A percentile compares a stretch with the other conserved stretches of the same genome.
phyloP scores from a whole-genome alignment of 371 early-diverging fungal species.

The Mucor circinelloides region DNA sequence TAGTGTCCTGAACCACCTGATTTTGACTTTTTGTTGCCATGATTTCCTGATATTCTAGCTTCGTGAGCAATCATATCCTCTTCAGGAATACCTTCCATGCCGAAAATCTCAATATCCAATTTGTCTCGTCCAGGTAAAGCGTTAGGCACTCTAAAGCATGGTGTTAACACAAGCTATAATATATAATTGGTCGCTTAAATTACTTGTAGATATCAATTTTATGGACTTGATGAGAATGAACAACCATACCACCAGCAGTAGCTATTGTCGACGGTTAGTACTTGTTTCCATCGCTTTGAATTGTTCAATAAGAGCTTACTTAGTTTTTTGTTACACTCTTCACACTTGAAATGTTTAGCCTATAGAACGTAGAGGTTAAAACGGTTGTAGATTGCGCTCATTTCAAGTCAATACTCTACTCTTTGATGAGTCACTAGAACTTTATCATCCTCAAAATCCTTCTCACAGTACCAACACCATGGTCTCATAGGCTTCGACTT shows the following conservation, averaged over 20 bases:
- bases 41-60: constrained; percentile 38
- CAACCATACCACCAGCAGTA: constrained; percentile 89
- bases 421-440: constrained; percentile 90
- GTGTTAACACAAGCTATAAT: not conserved
- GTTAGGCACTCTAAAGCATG: constrained; percentile 75
- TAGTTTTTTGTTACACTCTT: constrained; percentile 79
- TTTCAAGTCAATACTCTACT: constrained; percentile 16
- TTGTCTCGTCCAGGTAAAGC: constrained; percentile 86
- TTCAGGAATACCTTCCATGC: constrained; percentile 93
- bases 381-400: not conserved
- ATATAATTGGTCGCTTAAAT: constrained; percentile 1
- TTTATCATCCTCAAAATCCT: constrained; percentile 96
- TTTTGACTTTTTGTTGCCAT: constrained; percentile 29
- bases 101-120: constrained; percentile 90
- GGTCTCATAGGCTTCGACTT: constrained; percentile 48
- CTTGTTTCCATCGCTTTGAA: not conserved
- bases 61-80: constrained; percentile 77
- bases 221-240: constrained; percentile 93
- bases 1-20: constrained; percentile 37
- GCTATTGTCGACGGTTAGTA: constrained; percentile 15
- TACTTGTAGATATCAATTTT: constrained; percentile 83
- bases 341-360: constrained; percentile 94
- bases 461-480: constrained; percentile 91
- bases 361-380: constrained; percentile 4
- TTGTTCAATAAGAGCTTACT: constrained; percentile 42